These are phyloP conservation scores for Anacardium occidentale DNA, from an alignment of 345 rosid genomes.

Conservation along the genomic window DNA sequence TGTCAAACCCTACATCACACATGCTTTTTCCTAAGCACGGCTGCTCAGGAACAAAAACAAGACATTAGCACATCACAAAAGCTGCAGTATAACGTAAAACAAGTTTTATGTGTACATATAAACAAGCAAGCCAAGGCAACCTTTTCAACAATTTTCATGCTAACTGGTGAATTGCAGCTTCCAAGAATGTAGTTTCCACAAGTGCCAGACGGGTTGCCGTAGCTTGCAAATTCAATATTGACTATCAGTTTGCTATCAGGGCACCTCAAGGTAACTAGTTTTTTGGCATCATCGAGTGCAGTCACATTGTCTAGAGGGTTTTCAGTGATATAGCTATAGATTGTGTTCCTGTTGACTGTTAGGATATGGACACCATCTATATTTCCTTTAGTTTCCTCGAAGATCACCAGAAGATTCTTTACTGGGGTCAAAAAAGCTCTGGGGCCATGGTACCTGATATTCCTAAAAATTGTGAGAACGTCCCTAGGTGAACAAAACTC, in stretches of 20 bases:
- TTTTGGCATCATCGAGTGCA: constrained; percentile 19
- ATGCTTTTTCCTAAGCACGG: constrained; percentile 35
- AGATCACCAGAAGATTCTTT: constrained; percentile 38
- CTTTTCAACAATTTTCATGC: constrained; percentile 39
- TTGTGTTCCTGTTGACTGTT: constrained; percentile 38
- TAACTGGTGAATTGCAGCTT: constrained; percentile 33
- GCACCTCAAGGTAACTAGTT: constrained; percentile 34
- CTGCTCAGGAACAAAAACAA: constrained; percentile 22
- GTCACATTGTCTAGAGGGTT: constrained; percentile 21
- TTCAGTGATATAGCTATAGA: constrained; percentile 44
- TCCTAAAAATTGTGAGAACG: background rate
- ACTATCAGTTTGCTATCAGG: constrained; percentile 25
- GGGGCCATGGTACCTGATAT: constrained; percentile 47
- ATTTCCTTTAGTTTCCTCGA: constrained; percentile 41
- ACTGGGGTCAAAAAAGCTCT: constrained; percentile 40
- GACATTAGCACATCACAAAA: background rate
- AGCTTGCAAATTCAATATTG: constrained; percentile 46
- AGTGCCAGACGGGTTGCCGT: constrained; percentile 40
- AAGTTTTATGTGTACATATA: background rate
- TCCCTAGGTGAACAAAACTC: background rate
- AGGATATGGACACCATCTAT: constrained; percentile 34
- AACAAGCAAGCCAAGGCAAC: background rate
- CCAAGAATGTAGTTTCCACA: constrained; percentile 38
- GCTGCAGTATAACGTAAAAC: background rate
- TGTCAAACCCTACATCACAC: constrained; percentile 35